These are phyloP conservation scores for Ceratocystis cubensis DNA, from an alignment of 2,329 filamentous ascomycete species.

Conservation along the genomic window DNA sequence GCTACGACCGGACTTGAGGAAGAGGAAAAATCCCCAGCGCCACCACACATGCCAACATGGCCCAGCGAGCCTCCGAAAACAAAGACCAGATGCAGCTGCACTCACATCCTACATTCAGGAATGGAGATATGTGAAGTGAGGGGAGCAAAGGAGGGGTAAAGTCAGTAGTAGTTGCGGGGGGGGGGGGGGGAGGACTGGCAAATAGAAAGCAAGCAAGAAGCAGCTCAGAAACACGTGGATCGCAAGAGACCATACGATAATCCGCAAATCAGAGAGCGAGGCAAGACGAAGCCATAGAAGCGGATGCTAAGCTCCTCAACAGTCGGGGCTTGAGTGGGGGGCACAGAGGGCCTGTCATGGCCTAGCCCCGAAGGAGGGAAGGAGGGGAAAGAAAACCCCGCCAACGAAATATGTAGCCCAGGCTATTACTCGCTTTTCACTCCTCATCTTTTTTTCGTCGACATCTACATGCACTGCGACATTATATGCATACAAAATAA, in stretches of 20 bases:
- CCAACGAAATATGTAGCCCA: not conserved
- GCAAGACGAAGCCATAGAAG: not conserved
- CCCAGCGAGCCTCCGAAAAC: not conserved
- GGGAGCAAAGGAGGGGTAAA: not conserved
- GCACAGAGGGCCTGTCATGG: not conserved
- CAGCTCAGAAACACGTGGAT: not conserved
- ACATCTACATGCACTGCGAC: not conserved
- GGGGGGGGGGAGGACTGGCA: not conserved
- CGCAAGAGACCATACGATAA: not conserved
- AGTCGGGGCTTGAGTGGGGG: not conserved
- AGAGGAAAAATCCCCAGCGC: not conserved
- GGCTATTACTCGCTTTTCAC: not conserved
- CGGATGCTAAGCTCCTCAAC: not conserved
- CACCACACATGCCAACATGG: not conserved
- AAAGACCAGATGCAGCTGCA: not conserved
- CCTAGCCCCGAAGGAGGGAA: too few species aligned
- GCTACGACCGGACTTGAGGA: not conserved
- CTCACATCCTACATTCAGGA: not conserved
- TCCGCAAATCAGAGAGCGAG: not conserved
- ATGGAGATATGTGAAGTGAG: not conserved
- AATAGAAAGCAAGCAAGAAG: slow-evolving; percentile 3
- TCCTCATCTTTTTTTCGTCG: not conserved
- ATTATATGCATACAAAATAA: slow-evolving; percentile 2
- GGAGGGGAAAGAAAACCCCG: not conserved
- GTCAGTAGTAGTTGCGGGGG: not conserved